Evolutionary conservation across 108 stramenopile species (phyloP).

Genomic region (Schizochytrium sp.): DNA sequence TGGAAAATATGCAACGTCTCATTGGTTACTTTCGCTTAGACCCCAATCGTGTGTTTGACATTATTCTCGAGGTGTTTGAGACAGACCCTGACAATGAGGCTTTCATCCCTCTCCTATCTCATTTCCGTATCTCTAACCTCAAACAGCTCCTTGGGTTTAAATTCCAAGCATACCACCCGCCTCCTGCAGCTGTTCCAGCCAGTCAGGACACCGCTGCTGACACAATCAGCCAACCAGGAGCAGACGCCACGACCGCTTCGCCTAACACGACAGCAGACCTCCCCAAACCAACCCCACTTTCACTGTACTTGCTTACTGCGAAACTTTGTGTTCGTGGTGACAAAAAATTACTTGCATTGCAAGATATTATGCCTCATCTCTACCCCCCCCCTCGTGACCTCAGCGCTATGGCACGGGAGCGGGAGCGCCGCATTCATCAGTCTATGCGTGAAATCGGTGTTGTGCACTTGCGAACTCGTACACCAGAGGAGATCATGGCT

Average conservation of each 20-base stretch:
- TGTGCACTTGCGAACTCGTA: conserved; percentile 1
- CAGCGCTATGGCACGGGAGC: background rate
- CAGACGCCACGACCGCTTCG: background rate
- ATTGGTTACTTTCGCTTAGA: conserved; percentile 94
- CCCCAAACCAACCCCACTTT: conserved; percentile 1
- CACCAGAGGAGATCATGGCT: background rate
- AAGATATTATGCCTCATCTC: conserved; percentile 54
- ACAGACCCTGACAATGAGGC: conserved; percentile 65
- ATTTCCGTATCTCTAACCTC: conserved; percentile 29
- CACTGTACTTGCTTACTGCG: background rate
- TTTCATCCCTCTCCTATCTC: background rate
- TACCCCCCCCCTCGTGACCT: background rate
- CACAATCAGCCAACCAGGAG: background rate
- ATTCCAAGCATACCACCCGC: conserved; percentile 50
- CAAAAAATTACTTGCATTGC: background rate
- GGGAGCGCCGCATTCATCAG: background rate
- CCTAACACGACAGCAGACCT: background rate
- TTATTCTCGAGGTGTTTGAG: conserved; percentile 86
- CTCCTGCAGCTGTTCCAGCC: background rate
- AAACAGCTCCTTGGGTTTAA: conserved; percentile 56
- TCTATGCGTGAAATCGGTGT: background rate
- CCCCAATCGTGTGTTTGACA: conserved; percentile 91
- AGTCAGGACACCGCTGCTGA: background rate
- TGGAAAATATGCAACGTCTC: conserved; percentile 68
- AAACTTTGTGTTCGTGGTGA: background rate